Conservation (phyloP, 1,284 basidiomycete genomes). For the Irpex rosettiformis region DNA sequence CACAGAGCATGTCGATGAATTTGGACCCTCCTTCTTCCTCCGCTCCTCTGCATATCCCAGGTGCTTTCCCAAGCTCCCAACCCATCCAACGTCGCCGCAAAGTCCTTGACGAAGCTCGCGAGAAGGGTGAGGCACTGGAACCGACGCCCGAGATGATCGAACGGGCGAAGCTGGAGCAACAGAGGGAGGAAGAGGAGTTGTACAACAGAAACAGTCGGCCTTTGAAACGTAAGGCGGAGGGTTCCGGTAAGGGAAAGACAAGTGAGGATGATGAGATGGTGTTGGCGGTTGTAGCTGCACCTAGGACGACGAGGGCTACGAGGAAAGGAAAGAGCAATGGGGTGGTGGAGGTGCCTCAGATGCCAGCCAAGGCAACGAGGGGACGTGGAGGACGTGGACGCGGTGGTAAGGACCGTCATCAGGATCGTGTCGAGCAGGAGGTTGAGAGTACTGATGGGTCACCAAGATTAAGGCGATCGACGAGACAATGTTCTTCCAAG, state of each 20-base stretch:
- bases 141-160: constrained; percentile 43
- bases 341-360: not conserved
- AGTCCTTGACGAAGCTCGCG: constrained; percentile 39
- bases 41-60: constrained; percentile 6
- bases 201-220: constrained; percentile 7
- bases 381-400: constrained; percentile 5
- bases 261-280: constrained; percentile 6
- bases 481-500: too few species aligned
- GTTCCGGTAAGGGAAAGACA: not conserved
- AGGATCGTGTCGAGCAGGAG: not conserved
- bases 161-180: constrained; percentile 4
- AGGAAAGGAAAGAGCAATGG: not conserved
- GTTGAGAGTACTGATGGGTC: not conserved
- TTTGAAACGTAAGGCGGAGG: constrained; percentile 22
- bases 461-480: constrained; percentile 6
- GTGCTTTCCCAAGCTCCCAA: constrained; percentile 20
- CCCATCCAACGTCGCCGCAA: constrained; percentile 47
- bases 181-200: constrained; percentile 9
- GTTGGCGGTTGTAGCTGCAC: not conserved
- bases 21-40: constrained; percentile 14
- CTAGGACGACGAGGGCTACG: not conserved
- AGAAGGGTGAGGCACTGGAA: constrained; percentile 30
- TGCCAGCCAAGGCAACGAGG: not conserved
- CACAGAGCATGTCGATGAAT: constrained; percentile 22
- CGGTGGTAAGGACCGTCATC: not conserved